Evolutionary conservation across 1,284 basidiomycete genomes (phyloP), one percentile per base, ranked within the genome.

Genomic region (Moniliella sp.): DNA sequence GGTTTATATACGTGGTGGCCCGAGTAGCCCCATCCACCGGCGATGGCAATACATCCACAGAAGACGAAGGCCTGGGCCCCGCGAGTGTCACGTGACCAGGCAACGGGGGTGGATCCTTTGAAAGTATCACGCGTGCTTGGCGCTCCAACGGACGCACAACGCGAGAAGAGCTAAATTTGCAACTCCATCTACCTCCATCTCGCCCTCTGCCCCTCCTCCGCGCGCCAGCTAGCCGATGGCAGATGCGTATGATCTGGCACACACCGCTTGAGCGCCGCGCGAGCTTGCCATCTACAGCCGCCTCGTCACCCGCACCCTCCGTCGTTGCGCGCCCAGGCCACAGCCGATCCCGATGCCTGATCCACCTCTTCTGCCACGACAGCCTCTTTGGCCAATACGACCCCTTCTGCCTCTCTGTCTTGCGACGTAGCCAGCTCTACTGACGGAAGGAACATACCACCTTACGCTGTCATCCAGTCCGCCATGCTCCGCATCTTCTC

Each of bases 401-500:
- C 12, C 26, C 5, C 26, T 8, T 13, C 26, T 13, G 14, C 26
- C 5, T 13, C 14, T 12, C 10, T 16, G 14, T 14, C 3, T n/a
- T 5, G 11, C n/a, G 4, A 4, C 21, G n/a, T 10, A 12, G 7
- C n/a, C 31, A 32, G 11, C n/a, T 32, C 14, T 32, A 25, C 31
- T 32, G 31, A 11, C 10, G 12, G 1, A 32, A 31, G 18, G 29
- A 11, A 1, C 12, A 8, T 13, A 14, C 14, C 18, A 11, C 21
- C 5, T 13, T 15, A 3, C 15, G 15, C 4, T 15, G 5, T 2
- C 19, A 10, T 52, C 12, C 41, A 52, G 7, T 38, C 41, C 26
- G 46, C 47, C 31, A 52, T 52, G 49, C 39, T 52, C 12, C 40
- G 48, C 14, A 29, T 39, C 28, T 40, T 46, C 16, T 39, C 40